Percentiles rank a stretch among this genome's conserved stretches.
phyloP scores from a whole-genome alignment of 495 filamentous ascomycete genomes.

The Extremus antarcticus region DNA sequence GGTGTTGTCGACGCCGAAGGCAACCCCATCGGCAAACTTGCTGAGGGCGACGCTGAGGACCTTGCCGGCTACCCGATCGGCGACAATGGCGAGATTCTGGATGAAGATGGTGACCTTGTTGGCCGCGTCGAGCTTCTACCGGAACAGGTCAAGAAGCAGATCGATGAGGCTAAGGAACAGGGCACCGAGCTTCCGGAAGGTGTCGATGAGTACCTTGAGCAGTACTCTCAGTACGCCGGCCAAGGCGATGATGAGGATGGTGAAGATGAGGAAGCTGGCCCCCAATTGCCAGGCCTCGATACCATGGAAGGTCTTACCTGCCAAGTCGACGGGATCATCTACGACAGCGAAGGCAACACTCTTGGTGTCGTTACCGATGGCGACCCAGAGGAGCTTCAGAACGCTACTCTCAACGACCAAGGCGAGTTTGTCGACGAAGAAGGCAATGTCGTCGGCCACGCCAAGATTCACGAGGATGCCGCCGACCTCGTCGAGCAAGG shows the following conservation, averaged over 20 bases:
- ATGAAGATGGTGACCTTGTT: conserved; percentile 54
- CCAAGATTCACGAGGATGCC: conserved; percentile 30
- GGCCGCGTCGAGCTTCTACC: conserved; percentile 46
- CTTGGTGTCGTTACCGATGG: conserved; percentile 32
- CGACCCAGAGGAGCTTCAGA: conserved; percentile 29
- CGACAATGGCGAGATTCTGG: conserved; percentile 53
- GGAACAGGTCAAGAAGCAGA: conserved; percentile 28
- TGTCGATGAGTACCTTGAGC: conserved; percentile 19
- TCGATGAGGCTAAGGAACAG: conserved; percentile 26
- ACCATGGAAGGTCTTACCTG: conserved; percentile 30
- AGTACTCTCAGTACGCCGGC: conserved; percentile 4
- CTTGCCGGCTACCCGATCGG: conserved; percentile 48
- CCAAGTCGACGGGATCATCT: conserved; percentile 29
- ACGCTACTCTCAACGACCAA: conserved; percentile 31
- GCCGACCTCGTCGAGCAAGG: conserved; percentile 32
- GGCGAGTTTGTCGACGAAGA: conserved; percentile 36
- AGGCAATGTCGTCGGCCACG: conserved; percentile 34
- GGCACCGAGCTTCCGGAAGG: conserved; percentile 22
- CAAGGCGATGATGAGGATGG: conserved; percentile 12
- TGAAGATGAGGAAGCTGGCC: conserved; percentile 19
- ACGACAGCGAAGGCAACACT: conserved; percentile 35
- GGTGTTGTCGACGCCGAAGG: conserved; percentile 45
- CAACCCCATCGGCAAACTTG: conserved; percentile 44
- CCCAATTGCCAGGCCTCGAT: conserved; percentile 28
- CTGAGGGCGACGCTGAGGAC: conserved; percentile 51